A percentile compares a stretch with the other conserved stretches of the same genome.
phyloP scores from a whole-genome alignment of 2,329 filamentous ascomycete species.

The Bipolaris cookei region DNA sequence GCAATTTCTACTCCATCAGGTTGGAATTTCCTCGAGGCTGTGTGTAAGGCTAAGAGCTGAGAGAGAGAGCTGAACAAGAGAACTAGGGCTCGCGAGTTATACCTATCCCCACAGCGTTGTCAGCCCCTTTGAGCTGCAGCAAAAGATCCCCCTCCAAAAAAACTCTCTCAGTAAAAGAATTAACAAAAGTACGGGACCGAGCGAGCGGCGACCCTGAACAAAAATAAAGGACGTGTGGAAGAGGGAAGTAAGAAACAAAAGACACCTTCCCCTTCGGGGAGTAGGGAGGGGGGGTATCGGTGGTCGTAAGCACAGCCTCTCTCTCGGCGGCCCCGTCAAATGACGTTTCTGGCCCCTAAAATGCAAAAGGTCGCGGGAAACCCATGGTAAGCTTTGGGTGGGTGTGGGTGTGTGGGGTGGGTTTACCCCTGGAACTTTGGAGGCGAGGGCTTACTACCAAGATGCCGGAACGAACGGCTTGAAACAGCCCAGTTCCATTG shows the following conservation, averaged over 20 bases:
- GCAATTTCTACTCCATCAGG: neutral
- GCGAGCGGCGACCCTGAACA: neutral
- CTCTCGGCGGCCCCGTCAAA: slow-evolving; percentile 1
- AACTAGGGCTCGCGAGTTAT: neutral
- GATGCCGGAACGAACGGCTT: slow-evolving; percentile 1
- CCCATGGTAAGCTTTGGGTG: neutral
- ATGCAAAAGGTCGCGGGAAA: neutral
- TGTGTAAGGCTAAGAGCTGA: neutral
- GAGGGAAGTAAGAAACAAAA: neutral
- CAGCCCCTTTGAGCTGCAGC: neutral
- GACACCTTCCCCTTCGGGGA: neutral
- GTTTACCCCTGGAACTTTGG: slow-evolving; percentile 9
- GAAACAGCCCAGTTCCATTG: slow-evolving; percentile 12
- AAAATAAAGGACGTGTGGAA: neutral
- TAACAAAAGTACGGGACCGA: neutral
- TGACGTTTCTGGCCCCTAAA: slow-evolving; percentile 5
- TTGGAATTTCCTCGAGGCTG: neutral
- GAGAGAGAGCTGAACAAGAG: neutral
- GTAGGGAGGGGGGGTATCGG: neutral
- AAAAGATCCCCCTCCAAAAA: neutral
- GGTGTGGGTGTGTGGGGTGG: slow-evolving; percentile 1
- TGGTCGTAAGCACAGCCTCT: slow-evolving; percentile 1
- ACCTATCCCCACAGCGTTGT: neutral
- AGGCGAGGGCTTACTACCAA: slow-evolving; percentile 4
- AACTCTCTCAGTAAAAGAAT: neutral